phyloP scores from a whole-genome alignment of 352 stramenopile species.

The Pythium folliculosum region DNA sequence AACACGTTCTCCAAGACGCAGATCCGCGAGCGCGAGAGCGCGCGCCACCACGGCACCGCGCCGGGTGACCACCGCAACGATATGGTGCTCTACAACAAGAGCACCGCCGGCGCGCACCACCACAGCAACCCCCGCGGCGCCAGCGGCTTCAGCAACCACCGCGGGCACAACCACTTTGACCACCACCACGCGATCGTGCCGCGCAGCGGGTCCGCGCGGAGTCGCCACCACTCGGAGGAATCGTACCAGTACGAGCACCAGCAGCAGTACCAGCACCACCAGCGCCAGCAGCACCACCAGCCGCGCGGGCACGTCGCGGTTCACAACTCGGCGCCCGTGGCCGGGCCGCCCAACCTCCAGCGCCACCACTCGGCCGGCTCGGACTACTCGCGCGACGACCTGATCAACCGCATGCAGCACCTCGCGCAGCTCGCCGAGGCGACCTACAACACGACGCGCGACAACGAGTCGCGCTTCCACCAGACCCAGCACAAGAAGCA shows the following conservation, averaged over 20 bases:
- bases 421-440: slow-evolving; percentile 24
- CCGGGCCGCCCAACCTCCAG: slow-evolving; percentile 1
- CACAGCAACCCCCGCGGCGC: background rate
- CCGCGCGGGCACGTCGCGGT: background rate
- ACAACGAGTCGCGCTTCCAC: slow-evolving; percentile 21
- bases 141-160: slow-evolving; percentile 1
- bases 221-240: background rate
- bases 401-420: slow-evolving; percentile 30
- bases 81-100: slow-evolving; percentile 19
- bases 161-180: background rate
- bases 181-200: background rate
- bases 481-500: slow-evolving; percentile 4
- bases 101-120: background rate
- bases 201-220: background rate
- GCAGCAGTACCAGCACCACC: too few species aligned
- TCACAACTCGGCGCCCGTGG: background rate
- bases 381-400: slow-evolving; percentile 20
- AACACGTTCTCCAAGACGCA: slow-evolving; percentile 12
- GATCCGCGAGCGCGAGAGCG: background rate
- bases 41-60: background rate
- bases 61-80: slow-evolving; percentile 4
- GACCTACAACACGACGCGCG: slow-evolving; percentile 24
- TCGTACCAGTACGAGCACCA: background rate
- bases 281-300: slow-evolving; percentile 4
- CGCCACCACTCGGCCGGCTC: slow-evolving; percentile 21